phyloP scores from a whole-genome alignment of 495 filamentous ascomycete genomes.

The Oidiodendron maius region DNA sequence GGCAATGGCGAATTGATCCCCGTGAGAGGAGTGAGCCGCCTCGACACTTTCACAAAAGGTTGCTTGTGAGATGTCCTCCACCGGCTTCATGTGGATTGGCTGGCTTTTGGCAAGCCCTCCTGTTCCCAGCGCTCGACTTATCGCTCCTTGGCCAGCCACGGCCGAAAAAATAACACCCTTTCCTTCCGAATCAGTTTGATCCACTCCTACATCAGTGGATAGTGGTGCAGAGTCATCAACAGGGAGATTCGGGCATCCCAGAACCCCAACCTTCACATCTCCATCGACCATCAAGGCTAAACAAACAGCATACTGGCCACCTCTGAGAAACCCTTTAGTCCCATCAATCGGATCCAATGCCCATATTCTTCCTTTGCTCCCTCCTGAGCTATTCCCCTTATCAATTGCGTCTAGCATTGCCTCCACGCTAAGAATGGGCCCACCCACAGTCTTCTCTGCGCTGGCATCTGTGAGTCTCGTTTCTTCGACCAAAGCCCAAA shows the following conservation, averaged over 20 bases:
- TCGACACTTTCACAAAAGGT: conserved; percentile 96
- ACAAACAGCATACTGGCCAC: conserved; percentile 97
- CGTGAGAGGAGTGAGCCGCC: conserved; percentile 81
- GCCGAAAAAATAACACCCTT: conserved; percentile 84
- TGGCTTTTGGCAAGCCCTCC: conserved; percentile 53
- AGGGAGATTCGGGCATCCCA: conserved; percentile 92
- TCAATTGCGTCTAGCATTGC: conserved; percentile 86
- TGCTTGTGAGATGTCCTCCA: conserved; percentile 68
- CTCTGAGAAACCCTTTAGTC: conserved; percentile 92
- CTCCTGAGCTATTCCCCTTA: conserved; percentile 73
- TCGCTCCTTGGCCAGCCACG: conserved; percentile 68
- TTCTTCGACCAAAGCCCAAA: conserved; percentile 75
- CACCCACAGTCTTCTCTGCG: conserved; percentile 61
- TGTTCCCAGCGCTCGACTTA: conserved; percentile 59
- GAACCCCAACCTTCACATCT: conserved; percentile 88
- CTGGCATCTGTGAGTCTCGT: conserved; percentile 64
- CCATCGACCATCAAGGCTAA: conserved; percentile 88
- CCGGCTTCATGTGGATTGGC: conserved; percentile 68
- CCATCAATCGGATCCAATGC: conserved; percentile 96
- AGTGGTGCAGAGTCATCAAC: conserved; percentile 69
- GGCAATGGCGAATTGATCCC: conserved; percentile 80
- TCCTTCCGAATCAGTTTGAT: conserved; percentile 58
- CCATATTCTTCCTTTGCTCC: conserved; percentile 82
- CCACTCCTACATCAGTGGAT: conserved; percentile 56
- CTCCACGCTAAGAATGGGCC: conserved; percentile 59